Conservation (phyloP, 768 basidiomycete genomes). For the Pleurotus ostreatus region DNA sequence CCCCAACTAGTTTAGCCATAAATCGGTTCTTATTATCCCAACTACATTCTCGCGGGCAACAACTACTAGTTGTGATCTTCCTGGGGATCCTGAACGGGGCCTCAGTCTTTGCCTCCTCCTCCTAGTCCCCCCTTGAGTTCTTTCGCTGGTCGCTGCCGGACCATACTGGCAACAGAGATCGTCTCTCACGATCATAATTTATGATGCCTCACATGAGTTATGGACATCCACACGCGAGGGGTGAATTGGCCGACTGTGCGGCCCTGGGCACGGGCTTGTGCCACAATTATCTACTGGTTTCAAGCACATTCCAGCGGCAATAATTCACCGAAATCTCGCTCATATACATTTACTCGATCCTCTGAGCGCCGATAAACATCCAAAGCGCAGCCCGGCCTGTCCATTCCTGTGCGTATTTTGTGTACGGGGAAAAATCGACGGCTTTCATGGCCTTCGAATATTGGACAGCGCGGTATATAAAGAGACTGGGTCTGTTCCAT, state of each 20-base stretch:
- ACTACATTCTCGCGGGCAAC: too few species aligned
- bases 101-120: too few species aligned
- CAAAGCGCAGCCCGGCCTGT: background rate
- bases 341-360: background rate
- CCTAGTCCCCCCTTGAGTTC: constrained; percentile 44
- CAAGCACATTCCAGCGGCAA: background rate
- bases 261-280: too few species aligned
- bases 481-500: too few species aligned
- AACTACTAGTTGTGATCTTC: too few species aligned
- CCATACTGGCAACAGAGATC: constrained; percentile 36
- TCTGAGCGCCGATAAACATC: background rate
- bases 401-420: background rate
- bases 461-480: background rate
- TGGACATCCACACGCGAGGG: too few species aligned
- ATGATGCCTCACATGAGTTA: too few species aligned
- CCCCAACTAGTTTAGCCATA: too few species aligned
- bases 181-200: constrained; percentile 30
- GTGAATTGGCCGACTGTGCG: too few species aligned
- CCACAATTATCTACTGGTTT: background rate
- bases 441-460: background rate
- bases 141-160: constrained; percentile 44
- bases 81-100: too few species aligned
- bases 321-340: background rate
- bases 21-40: too few species aligned
- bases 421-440: background rate